Conservation (phyloP, 2,329 filamentous ascomycete species). For the Periglandula ipomoeae region DNA sequence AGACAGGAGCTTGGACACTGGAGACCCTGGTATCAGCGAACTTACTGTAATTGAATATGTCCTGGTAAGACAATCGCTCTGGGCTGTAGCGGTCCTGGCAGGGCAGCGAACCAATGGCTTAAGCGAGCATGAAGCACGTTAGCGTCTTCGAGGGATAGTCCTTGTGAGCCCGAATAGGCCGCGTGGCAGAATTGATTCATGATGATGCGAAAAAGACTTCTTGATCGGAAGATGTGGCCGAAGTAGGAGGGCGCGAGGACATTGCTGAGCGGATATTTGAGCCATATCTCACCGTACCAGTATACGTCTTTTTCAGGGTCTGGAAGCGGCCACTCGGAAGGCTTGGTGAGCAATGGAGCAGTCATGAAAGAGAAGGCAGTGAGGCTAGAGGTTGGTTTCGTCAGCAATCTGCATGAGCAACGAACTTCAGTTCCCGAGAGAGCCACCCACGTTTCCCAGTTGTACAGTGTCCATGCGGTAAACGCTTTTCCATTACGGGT, state of each 20-base stretch:
- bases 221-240: conserved; percentile 20
- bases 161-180: conserved; percentile 10
- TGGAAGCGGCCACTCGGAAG: conserved; percentile 22
- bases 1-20: too few species aligned
- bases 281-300: conserved; percentile 28
- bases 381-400: conserved; percentile 14
- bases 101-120: conserved; percentile 17
- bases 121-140: conserved; percentile 14
- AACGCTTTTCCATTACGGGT: conserved; percentile 14
- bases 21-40: neutral
- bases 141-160: conserved; percentile 13
- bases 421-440: too few species aligned
- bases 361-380: conserved; percentile 17
- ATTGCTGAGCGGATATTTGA: conserved; percentile 23
- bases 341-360: conserved; percentile 18
- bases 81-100: conserved; percentile 19
- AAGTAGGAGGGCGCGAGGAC: conserved; percentile 15
- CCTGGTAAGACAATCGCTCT: conserved; percentile 22
- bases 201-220: conserved; percentile 21
- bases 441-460: conserved; percentile 22
- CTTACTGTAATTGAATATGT: conserved; percentile 29
- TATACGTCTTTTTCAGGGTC: conserved; percentile 12
- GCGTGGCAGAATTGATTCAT: conserved; percentile 22
- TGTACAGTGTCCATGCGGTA: conserved; percentile 27
- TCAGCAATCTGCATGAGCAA: too few species aligned